Evolutionary conservation across 2,329 filamentous ascomycete genomes (phyloP).

Genomic region (Emmonsiellopsis sp.): DNA sequence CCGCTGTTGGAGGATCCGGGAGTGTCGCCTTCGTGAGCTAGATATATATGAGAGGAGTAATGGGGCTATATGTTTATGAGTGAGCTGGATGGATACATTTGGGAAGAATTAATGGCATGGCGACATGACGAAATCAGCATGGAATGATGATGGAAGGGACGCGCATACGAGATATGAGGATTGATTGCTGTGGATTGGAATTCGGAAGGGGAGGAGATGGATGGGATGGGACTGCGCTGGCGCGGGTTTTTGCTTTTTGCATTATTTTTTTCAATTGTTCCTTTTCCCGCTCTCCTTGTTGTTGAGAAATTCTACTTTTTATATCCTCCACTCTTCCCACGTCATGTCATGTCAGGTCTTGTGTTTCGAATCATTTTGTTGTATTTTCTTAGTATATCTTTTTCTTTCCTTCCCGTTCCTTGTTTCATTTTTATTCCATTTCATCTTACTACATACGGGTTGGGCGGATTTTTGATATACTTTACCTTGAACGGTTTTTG

Average conservation of each 20-base stretch:
- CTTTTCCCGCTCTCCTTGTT: background rate
- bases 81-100: no score
- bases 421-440: background rate
- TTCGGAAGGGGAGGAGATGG: background rate
- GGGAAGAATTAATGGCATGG: no score
- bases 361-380: slow-evolving; percentile 2
- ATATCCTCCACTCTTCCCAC: background rate
- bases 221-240: background rate
- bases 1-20: slow-evolving; percentile 23
- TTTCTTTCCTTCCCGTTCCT: background rate
- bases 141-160: no score
- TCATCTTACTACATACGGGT: background rate
- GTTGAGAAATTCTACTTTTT: no score
- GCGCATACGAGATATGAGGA: no score
- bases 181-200: no score
- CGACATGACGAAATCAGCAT: no score
- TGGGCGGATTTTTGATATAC: background rate
- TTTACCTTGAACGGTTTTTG: background rate
- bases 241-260: slow-evolving; percentile 7
- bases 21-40: background rate
- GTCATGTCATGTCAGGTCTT: no score
- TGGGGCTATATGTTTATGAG: no score
- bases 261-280: slow-evolving; percentile 7
- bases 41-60: no score
- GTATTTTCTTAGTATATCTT: slow-evolving; percentile 4